Evolutionary conservation across 495 filamentous ascomycete species (phyloP).

Genomic region (Xylaria grammica): DNA sequence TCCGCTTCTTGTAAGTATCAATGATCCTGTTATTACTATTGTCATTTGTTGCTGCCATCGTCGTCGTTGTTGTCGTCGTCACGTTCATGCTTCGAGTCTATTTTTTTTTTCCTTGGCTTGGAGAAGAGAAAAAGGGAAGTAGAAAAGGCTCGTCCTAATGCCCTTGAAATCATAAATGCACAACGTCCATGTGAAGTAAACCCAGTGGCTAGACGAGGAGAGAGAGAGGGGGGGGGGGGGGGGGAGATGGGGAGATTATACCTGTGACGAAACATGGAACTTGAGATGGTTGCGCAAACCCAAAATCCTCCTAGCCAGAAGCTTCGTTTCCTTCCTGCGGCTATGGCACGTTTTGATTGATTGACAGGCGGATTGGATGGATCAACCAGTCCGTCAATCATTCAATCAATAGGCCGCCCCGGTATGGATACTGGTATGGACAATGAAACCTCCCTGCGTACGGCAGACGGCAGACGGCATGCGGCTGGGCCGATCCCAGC

Average conservation of each 20-base stretch:
- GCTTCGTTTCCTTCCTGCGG: conserved; percentile 1
- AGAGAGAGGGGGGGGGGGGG: background rate
- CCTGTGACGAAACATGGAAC: conserved; percentile 15
- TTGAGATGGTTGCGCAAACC: conserved; percentile 22
- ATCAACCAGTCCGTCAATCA: background rate
- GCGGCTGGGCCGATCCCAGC: conserved; percentile 23
- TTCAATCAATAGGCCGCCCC: conserved; percentile 18
- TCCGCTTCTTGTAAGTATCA: conserved; percentile 12
- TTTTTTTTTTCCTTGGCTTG: background rate
- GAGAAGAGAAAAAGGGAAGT: background rate
- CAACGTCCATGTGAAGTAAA: conserved; percentile 5
- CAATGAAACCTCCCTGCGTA: conserved; percentile 21
- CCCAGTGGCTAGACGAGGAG: background rate
- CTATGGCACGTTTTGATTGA: conserved; percentile 15
- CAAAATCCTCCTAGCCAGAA: conserved; percentile 8
- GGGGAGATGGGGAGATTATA: background rate
- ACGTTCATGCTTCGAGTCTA: background rate
- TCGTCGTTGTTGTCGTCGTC: background rate
- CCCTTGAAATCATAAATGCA: conserved; percentile 1
- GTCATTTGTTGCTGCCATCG: background rate
- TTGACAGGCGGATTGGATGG: conserved; percentile 3
- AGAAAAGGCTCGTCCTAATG: too few species aligned
- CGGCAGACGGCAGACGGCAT: conserved; percentile 17
- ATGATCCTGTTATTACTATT: background rate
- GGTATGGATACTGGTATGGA: background rate